Percentiles rank a stretch among this genome's conserved stretches.
Evolutionary conservation across 371 early-diverging fungal species (phyloP).

Genomic region (Actinomortierella ambigua): DNA sequence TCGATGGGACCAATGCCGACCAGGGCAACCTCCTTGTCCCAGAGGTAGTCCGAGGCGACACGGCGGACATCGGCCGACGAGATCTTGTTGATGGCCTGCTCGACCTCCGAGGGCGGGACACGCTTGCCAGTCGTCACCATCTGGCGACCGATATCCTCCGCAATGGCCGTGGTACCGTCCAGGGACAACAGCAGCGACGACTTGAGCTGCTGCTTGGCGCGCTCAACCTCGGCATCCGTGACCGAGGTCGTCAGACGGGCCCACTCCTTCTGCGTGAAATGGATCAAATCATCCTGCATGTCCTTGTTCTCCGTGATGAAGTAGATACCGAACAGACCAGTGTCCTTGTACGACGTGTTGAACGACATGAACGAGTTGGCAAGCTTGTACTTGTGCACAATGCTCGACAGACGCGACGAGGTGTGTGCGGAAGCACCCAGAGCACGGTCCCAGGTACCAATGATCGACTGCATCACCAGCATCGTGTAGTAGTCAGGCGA

Average conservation of each 20-base stretch:
- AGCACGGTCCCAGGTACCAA: constrained; percentile 96
- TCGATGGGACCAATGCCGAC: constrained; percentile 93
- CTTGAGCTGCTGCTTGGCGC: constrained; percentile 98
- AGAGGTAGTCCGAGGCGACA: constrained; percentile 87
- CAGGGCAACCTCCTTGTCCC: constrained; percentile 89
- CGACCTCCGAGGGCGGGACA: constrained; percentile 81
- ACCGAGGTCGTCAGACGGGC: constrained; percentile 83
- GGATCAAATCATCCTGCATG: constrained; percentile 84
- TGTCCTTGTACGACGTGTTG: constrained; percentile 97
- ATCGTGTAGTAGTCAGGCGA: constrained; percentile 95
- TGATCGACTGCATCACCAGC: constrained; percentile 91
- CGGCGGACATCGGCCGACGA: constrained; percentile 86
- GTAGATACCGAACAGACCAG: constrained; percentile 98
- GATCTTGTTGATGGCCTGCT: constrained; percentile 80
- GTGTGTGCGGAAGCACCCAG: constrained; percentile 86
- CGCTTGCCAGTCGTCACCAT: constrained; percentile 91
- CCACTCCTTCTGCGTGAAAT: constrained; percentile 92
- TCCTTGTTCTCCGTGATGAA: constrained; percentile 82
- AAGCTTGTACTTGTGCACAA: constrained; percentile 81
- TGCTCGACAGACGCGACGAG: constrained; percentile 85
- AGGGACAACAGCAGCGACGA: constrained; percentile 87
- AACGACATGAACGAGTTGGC: constrained; percentile 98
- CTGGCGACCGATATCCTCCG: constrained; percentile 98
- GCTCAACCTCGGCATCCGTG: constrained; percentile 93
- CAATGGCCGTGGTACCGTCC: constrained; percentile 93